phyloP scores from a whole-genome alignment of 2,329 filamentous ascomycete genomes.

The Colletotrichum incanum region DNA sequence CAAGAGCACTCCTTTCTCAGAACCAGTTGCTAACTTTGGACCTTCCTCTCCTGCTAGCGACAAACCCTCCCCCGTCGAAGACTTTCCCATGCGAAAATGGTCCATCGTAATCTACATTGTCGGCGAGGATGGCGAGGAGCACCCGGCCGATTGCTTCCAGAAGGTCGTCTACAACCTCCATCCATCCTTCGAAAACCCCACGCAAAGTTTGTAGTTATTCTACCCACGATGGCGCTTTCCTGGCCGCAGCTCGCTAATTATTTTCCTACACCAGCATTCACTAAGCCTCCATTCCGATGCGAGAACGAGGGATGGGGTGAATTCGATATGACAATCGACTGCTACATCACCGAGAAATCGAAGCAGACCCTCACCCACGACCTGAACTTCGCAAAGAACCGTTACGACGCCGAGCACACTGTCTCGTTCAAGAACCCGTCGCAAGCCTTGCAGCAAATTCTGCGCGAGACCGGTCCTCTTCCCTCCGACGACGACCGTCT shows the following conservation, averaged over 20 bases:
- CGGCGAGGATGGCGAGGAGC: conserved; percentile 88
- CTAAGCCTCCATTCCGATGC: conserved; percentile 89
- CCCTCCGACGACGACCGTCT: conserved; percentile 78
- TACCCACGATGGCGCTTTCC: conserved; percentile 13
- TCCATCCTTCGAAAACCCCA: conserved; percentile 90
- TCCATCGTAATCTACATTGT: conserved; percentile 88
- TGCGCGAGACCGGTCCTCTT: conserved; percentile 90
- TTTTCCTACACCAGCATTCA: conserved; percentile 72
- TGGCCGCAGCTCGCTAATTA: conserved; percentile 39
- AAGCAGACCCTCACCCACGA: conserved; percentile 89
- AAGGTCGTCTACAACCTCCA: conserved; percentile 95
- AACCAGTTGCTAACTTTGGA: conserved; percentile 43
- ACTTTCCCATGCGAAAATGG: conserved; percentile 95
- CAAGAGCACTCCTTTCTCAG: conserved; percentile 8
- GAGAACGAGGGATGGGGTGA: conserved; percentile 98
- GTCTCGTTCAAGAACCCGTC: conserved; percentile 95
- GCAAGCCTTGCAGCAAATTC: conserved; percentile 82
- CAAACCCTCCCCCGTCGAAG: conserved; percentile 85
- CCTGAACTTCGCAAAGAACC: conserved; percentile 87
- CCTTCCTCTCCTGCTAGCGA: conserved; percentile 65
- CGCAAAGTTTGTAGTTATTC: conserved; percentile 79
- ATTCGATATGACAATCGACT: conserved; percentile 93
- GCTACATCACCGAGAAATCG: conserved; percentile 88
- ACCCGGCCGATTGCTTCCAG: conserved; percentile 87
- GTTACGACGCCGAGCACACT: conserved; percentile 86